Percentiles rank a stretch among this genome's conserved stretches.
phyloP scores from a whole-genome alignment of 176 grass and related monocot species.

The Dendrocalamus sinicus region DNA sequence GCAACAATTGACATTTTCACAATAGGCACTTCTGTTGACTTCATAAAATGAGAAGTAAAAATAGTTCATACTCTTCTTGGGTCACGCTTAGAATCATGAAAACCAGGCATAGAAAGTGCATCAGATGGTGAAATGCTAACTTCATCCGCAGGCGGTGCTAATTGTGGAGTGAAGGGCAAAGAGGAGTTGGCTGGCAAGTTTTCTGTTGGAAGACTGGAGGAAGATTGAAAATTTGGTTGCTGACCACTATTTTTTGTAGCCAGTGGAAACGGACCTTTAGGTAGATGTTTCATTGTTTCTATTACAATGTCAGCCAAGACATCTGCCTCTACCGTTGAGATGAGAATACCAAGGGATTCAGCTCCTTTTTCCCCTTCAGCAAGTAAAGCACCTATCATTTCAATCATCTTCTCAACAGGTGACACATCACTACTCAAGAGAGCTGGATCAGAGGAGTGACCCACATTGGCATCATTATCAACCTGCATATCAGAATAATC shows the following conservation, averaged over 20 bases:
- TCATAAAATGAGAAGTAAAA: slow-evolving; percentile 42
- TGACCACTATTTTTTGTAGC: slow-evolving; percentile 40
- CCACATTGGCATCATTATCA: slow-evolving; percentile 46
- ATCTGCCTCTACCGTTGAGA: slow-evolving; percentile 87
- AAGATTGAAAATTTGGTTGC: slow-evolving; percentile 43
- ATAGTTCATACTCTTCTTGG: slow-evolving; percentile 85
- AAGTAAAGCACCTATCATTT: slow-evolving; percentile 96
- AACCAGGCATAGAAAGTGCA: slow-evolving; percentile 31
- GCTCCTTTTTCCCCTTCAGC: slow-evolving; percentile 99
- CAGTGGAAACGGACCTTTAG: slow-evolving; percentile 31
- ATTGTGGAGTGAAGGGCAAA: slow-evolving; percentile 38
- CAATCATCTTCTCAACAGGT: slow-evolving; percentile 98
- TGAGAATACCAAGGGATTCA: slow-evolving; percentile 88
- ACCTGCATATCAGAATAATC: slow-evolving; percentile 48
- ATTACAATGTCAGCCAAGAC: slow-evolving; percentile 99
- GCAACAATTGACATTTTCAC: slow-evolving; percentile 49
- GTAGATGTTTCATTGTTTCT: slow-evolving; percentile 98
- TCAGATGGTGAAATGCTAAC: slow-evolving; percentile 50
- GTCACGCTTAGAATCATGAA: slow-evolving; percentile 85
- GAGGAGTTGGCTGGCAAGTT: slow-evolving; percentile 36
- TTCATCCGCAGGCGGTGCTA: slow-evolving; percentile 43
- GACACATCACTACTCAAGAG: slow-evolving; percentile 62
- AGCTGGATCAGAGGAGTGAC: slow-evolving; percentile 55
- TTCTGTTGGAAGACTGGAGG: slow-evolving; percentile 43
- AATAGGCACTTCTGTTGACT: slow-evolving; percentile 44